These are phyloP conservation scores for Aphanomyces euteiches DNA, from an alignment of 352 stramenopile species.

Conservation along the genomic window DNA sequence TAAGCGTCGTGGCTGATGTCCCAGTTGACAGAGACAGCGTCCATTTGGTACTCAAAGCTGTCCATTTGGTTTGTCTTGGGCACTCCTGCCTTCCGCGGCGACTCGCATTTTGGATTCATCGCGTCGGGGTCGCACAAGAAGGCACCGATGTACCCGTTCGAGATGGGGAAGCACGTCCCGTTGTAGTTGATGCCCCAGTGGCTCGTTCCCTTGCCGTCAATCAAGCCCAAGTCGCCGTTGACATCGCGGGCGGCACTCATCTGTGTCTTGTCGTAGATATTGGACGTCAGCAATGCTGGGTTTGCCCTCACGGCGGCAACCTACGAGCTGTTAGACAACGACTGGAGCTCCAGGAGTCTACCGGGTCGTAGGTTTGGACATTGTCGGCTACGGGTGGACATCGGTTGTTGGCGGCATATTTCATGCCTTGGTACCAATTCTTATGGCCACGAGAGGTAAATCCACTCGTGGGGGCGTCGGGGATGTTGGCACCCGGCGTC, in stretches of 20 bases:
- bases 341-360: constrained; percentile 48
- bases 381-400: constrained; percentile 33
- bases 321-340: constrained; percentile 44
- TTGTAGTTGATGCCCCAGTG: constrained; percentile 58
- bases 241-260: constrained; percentile 36
- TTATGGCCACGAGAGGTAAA: constrained; percentile 39
- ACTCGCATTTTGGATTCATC: constrained; percentile 36
- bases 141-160: constrained; percentile 52
- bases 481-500: constrained; percentile 42
- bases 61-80: constrained; percentile 43
- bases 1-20: constrained; percentile 56
- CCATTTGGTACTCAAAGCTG: constrained; percentile 58
- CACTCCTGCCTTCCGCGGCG: constrained; percentile 34
- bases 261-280: constrained; percentile 1
- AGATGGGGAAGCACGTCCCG: constrained; percentile 48
- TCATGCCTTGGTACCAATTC: constrained; percentile 44
- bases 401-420: constrained; percentile 41
- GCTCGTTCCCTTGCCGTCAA: constrained; percentile 39
- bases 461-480: constrained; percentile 36
- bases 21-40: constrained; percentile 68
- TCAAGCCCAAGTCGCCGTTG: constrained; percentile 39
- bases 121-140: constrained; percentile 53
- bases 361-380: constrained; percentile 37
- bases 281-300: neutral
- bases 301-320: neutral